These are phyloP conservation scores for Nannochloris sp. DNA, from an alignment of 139 green algal genomes.

Conservation along the genomic window DNA sequence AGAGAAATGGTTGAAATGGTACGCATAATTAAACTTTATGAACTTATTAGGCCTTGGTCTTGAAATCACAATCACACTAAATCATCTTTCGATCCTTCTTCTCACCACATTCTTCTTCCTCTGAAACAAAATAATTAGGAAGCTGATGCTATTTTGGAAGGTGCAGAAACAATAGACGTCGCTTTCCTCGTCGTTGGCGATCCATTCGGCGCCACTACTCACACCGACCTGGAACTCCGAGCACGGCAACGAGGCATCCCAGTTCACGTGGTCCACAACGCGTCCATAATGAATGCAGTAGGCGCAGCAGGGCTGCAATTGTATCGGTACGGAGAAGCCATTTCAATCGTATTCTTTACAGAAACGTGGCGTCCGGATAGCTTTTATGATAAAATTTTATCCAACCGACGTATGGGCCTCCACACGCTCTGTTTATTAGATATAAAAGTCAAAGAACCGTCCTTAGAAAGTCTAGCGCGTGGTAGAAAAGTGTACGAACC, in stretches of 20 bases:
- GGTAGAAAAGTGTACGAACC: slow-evolving; percentile 87
- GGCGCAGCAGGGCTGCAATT: slow-evolving; percentile 89
- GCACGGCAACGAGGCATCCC: slow-evolving; percentile 62
- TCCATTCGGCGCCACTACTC: slow-evolving; percentile 95
- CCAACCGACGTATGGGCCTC: slow-evolving; percentile 61
- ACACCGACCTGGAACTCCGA: slow-evolving; percentile 88
- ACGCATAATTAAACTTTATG: not conserved
- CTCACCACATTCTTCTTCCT: not conserved
- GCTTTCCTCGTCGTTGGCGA: slow-evolving; percentile 97
- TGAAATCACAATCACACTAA: not conserved
- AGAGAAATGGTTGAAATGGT: slow-evolving; percentile 91
- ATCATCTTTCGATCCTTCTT: not conserved
- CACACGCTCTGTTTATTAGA: slow-evolving; percentile 96
- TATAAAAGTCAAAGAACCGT: slow-evolving; percentile 92
- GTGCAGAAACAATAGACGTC: slow-evolving; percentile 68
- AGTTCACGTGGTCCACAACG: slow-evolving; percentile 93
- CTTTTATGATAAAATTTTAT: slow-evolving; percentile 73
- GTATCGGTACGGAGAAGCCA: slow-evolving; percentile 89
- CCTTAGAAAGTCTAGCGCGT: slow-evolving; percentile 70
- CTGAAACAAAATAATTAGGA: too few relatives aligned
- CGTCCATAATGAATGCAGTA: slow-evolving; percentile 93
- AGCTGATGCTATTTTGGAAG: slow-evolving; percentile 78
- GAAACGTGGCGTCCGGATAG: slow-evolving; percentile 89
- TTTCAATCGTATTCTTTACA: slow-evolving; percentile 98
- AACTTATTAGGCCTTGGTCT: not conserved